Percentiles rank a stretch among this genome's conserved stretches.
Conservation (phyloP, 345 rosid species). For the Limnanthes douglasii region DNA sequence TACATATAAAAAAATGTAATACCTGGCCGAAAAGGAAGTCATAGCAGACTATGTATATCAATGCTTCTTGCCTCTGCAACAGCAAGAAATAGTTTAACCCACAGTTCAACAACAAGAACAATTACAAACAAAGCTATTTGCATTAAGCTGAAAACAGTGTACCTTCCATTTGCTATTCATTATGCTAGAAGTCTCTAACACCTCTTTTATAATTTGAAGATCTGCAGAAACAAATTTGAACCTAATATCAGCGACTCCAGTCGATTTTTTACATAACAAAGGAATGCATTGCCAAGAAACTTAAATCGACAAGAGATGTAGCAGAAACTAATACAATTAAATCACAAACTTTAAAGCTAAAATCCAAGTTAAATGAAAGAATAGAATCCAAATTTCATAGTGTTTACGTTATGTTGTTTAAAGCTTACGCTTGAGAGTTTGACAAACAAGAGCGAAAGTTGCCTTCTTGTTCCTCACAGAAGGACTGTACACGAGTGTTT, state of each 20-base stretch:
- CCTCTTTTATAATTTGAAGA: conserved; percentile 50
- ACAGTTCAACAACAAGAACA: not conserved
- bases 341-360: not conserved
- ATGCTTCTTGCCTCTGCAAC: conserved; percentile 59
- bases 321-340: too few species aligned
- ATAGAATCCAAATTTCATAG: not conserved
- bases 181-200: conserved; percentile 37
- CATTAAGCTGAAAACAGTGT: conserved; percentile 4
- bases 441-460: conserved; percentile 86
- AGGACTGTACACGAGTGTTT: conserved; percentile 71
- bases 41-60: conserved; percentile 50
- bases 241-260: too few species aligned
- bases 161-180: conserved; percentile 83
- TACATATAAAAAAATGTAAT: conserved; percentile 1
- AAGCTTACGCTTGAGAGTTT: conserved; percentile 68
- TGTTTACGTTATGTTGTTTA: too few species aligned
- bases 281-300: too few species aligned
- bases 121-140: not conserved
- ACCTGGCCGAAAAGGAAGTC: conserved; percentile 83
- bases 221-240: conserved; percentile 48
- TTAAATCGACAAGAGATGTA: too few species aligned
- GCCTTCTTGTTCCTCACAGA: conserved; percentile 69
- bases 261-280: too few species aligned
- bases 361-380: not conserved
- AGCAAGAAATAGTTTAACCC: too few species aligned